Evolutionary conservation across 768 basidiomycete species (phyloP), one percentile per base, ranked within the genome.

Genomic region (Suillus hirtellus): DNA sequence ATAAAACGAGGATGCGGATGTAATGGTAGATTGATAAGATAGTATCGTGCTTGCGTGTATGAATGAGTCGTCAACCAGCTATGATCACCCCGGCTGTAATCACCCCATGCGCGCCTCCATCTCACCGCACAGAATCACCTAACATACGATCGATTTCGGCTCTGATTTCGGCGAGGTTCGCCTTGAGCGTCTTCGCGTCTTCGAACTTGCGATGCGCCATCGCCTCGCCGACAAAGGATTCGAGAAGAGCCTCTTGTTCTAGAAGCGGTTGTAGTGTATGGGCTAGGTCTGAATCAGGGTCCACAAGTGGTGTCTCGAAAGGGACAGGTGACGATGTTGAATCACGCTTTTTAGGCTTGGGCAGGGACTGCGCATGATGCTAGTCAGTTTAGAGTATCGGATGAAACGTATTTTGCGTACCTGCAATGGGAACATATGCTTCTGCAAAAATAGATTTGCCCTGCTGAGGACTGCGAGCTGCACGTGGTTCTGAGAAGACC

Each of bases 191-290:
- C 75, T 90, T 90, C 15, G 90, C 91, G 71, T 99, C 97, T 75
- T 99, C 96, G 66, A 99, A 98, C 77, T 99, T 99, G 49, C 96
- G 82, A 68, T 90, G 89, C 2, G 87, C 84, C 75, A 89, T 90
- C 7, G 96, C 96, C 73, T 98, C 95, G 67, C 91, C 89, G 9
- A 99, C 86, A 70, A 95, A 98, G 2, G 87, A 83, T 75, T 96
- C 92, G 21, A 99, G 82, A 54, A 98, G 82, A 2, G 90, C 89
- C 75, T 99, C 96, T 75, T 99, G 96, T 76, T 98, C 95, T 17
- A 98, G 83, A 14, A 98, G 78, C 2, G 95, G 95, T 68, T 98
- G 95, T 17, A 98, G 77, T 8, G 82, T 78, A 49, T 84, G 80
- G 3, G 94, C 93, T 24, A 93, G 76, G 38, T 86, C 80, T 2